Evolutionary conservation across 768 basidiomycete genomes (phyloP).

Genomic region (Tulasnella calospora): DNA sequence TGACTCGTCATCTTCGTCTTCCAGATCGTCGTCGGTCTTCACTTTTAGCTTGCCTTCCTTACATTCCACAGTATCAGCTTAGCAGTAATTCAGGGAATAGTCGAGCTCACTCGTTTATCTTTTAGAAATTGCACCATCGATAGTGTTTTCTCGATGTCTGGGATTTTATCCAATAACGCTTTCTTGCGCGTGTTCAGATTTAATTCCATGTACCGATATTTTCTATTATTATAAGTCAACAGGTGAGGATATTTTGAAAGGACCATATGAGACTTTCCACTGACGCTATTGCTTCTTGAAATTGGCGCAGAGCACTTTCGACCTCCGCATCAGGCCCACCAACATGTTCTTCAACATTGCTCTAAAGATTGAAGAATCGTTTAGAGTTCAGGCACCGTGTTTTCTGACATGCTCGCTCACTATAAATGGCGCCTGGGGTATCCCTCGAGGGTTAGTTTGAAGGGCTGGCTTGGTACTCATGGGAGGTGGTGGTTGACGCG

Average conservation of each 20-base stretch:
- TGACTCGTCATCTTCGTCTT: constrained; percentile 43
- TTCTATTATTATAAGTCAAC: constrained; percentile 47
- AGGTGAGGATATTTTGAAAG: constrained; percentile 7
- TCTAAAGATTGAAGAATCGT: constrained; percentile 42
- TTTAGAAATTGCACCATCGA: constrained; percentile 80
- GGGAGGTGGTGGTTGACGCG: neutral
- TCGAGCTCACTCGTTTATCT: constrained; percentile 55
- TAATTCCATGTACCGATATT: constrained; percentile 97
- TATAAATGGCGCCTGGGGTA: constrained; percentile 92
- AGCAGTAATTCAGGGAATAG: neutral
- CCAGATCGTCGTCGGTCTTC: constrained; percentile 47
- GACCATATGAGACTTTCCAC: constrained; percentile 34
- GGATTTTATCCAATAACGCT: constrained; percentile 88
- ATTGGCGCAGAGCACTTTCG: constrained; percentile 68
- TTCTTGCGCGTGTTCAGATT: constrained; percentile 72
- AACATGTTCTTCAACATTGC: constrained; percentile 81
- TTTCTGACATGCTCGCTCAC: constrained; percentile 47
- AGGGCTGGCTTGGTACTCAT: constrained; percentile 26
- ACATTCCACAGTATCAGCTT: no score
- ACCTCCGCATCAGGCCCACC: constrained; percentile 72
- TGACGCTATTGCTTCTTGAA: constrained; percentile 93
- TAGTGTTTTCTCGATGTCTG: constrained; percentile 90
- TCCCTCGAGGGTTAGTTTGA: constrained; percentile 82
- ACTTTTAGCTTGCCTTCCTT: constrained; percentile 55
- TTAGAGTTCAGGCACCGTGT: neutral